A percentile compares a stretch with the other conserved stretches of the same genome.
phyloP scores from a whole-genome alignment of 2,329 filamentous ascomycete species.

The Emmonsiellopsis sp. region DNA sequence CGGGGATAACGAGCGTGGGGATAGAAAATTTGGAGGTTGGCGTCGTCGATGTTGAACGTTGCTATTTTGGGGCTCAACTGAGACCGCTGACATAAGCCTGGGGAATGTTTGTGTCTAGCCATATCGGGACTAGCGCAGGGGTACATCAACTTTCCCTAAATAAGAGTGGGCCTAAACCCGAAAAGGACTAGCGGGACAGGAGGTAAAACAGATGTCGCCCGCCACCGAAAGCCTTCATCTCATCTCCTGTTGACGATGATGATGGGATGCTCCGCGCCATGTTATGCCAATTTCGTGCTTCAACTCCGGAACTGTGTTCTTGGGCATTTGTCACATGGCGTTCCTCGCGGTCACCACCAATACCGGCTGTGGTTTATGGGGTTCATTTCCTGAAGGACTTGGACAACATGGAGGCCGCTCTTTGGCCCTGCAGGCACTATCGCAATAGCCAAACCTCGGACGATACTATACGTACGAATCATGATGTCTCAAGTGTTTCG shows the following conservation, averaged over 20 bases:
- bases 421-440: neutral
- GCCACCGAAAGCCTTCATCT: too few relatives aligned
- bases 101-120: neutral
- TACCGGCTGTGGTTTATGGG: neutral
- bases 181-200: neutral
- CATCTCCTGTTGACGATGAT: too few relatives aligned
- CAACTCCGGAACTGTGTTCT: too few relatives aligned
- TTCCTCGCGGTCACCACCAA: too few relatives aligned
- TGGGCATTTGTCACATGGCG: too few relatives aligned
- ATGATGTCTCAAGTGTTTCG: neutral
- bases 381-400: neutral
- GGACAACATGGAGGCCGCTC: neutral
- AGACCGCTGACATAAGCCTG: neutral
- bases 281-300: too few relatives aligned
- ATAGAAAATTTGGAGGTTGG: neutral
- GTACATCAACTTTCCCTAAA: neutral
- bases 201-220: too few relatives aligned
- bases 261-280: too few relatives aligned
- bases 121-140: neutral
- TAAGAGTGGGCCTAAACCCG: too few relatives aligned
- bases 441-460: neutral
- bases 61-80: neutral
- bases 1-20: neutral
- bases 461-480: neutral
- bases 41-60: constrained; percentile 1